These are phyloP conservation scores for Cyanidiococcus yangmingshanensis DNA, from an alignment of 23 red algal species.

Conservation along the genomic window DNA sequence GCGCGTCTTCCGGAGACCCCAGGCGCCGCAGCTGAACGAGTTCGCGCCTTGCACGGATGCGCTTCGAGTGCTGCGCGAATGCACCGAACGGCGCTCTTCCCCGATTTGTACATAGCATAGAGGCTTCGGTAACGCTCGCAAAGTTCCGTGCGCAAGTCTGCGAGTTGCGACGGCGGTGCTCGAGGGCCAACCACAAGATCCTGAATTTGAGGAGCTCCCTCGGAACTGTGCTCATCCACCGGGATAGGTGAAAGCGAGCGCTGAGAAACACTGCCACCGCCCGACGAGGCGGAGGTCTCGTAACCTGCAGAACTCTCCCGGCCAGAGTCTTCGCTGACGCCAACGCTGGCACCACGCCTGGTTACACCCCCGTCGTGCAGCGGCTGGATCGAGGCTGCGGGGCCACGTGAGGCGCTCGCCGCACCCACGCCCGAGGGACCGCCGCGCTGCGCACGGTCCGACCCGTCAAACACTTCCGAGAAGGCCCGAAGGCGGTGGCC, in stretches of 20 bases:
- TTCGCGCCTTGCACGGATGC: not conserved
- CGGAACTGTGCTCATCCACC: not conserved
- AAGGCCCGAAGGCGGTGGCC: not conserved
- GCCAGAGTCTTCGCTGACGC: not conserved
- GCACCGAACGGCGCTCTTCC: not conserved
- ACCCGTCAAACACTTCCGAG: not conserved
- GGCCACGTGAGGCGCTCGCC: not conserved
- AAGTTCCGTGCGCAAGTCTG: not conserved
- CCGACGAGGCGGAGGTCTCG: not conserved
- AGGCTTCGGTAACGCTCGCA: not conserved
- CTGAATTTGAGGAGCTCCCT: not conserved
- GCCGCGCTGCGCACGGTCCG: not conserved
- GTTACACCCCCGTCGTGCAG: not conserved
- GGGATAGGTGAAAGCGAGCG: not conserved
- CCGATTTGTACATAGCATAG: slow-evolving; percentile 13
- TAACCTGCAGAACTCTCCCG: not conserved
- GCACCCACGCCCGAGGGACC: not conserved
- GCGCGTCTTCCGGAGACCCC: not conserved
- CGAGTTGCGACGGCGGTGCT: slow-evolving; percentile 6
- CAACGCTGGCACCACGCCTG: not conserved
- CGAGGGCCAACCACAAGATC: not conserved
- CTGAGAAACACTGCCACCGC: not conserved
- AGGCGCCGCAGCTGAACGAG: not conserved
- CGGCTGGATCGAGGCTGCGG: not conserved
- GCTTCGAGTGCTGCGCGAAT: not conserved